These are phyloP conservation scores for Chlamydomonas sphaeroides DNA, from an alignment of 139 green algal species.

Conservation along the genomic window DNA sequence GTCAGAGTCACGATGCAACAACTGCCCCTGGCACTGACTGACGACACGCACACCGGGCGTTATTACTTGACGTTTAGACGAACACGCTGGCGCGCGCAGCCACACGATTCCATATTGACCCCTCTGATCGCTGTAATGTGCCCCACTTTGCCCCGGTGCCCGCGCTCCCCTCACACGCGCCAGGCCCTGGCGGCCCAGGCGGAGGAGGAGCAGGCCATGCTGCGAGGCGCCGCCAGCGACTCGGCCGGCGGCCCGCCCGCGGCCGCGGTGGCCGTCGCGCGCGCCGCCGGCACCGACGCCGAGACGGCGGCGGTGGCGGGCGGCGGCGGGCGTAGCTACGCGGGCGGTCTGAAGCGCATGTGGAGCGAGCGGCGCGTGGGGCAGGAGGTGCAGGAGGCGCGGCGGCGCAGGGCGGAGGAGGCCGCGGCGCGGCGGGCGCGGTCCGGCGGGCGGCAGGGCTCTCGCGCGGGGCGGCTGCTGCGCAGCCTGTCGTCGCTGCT, in stretches of 20 bases:
- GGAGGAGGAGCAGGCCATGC: conserved; percentile 9
- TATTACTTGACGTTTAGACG: no score
- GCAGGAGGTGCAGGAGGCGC: neutral
- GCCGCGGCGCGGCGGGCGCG: no score
- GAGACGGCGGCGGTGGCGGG: neutral
- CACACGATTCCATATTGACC: no score
- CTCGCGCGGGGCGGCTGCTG: neutral
- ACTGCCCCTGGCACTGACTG: no score
- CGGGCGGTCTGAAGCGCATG: conserved; percentile 23
- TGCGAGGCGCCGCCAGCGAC: neutral
- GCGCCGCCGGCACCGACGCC: neutral
- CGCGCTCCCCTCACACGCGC: no score
- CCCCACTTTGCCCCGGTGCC: no score
- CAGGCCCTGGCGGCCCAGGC: conserved; percentile 7
- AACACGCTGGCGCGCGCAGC: no score
- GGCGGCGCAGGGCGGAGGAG: neutral
- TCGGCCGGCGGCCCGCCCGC: neutral
- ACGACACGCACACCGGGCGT: no score
- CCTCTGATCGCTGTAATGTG: no score
- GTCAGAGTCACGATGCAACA: no score
- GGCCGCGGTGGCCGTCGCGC: neutral
- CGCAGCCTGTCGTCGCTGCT: neutral
- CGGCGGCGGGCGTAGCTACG: conserved; percentile 19
- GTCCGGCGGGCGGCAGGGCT: neutral
- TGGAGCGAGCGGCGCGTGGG: neutral